Evolutionary conservation across 768 basidiomycete species (phyloP).

Genomic region (Suillus spraguei): DNA sequence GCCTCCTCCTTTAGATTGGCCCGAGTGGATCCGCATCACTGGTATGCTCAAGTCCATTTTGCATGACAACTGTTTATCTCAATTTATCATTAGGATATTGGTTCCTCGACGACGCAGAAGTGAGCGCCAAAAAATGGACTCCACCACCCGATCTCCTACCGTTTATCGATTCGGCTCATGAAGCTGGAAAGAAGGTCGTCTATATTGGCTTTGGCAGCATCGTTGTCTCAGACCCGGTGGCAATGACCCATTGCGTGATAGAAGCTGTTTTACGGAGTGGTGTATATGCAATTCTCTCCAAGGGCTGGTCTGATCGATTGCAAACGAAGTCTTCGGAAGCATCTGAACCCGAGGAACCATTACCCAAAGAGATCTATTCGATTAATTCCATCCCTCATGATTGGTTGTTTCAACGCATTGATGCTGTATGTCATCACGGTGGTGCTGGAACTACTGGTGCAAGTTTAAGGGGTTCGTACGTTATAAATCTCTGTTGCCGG

Average conservation of each 20-base stretch:
- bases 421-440: slow-evolving; percentile 98
- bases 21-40: slow-evolving; percentile 96
- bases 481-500: neutral
- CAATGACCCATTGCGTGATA: slow-evolving; percentile 89
- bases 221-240: slow-evolving; percentile 91
- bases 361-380: slow-evolving; percentile 80
- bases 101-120: slow-evolving; percentile 94
- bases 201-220: slow-evolving; percentile 99
- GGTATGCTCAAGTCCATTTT: slow-evolving; percentile 44
- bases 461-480: slow-evolving; percentile 75
- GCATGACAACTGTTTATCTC: neutral
- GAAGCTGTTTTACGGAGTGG: slow-evolving; percentile 87
- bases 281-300: slow-evolving; percentile 91
- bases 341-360: slow-evolving; percentile 64
- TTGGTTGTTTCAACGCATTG: slow-evolving; percentile 92
- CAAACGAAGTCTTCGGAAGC: slow-evolving; percentile 63
- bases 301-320: slow-evolving; percentile 96
- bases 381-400: slow-evolving; percentile 91
- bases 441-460: slow-evolving; percentile 97
- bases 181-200: slow-evolving; percentile 82
- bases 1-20: slow-evolving; percentile 96
- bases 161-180: slow-evolving; percentile 82
- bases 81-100: slow-evolving; percentile 72
- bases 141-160: slow-evolving; percentile 78
- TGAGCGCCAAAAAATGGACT: slow-evolving; percentile 85